Evolutionary conservation across 805 yeast genomes (phyloP), one percentile per base, ranked within the genome.

Genomic region (Lipomyces starkeyi): DNA sequence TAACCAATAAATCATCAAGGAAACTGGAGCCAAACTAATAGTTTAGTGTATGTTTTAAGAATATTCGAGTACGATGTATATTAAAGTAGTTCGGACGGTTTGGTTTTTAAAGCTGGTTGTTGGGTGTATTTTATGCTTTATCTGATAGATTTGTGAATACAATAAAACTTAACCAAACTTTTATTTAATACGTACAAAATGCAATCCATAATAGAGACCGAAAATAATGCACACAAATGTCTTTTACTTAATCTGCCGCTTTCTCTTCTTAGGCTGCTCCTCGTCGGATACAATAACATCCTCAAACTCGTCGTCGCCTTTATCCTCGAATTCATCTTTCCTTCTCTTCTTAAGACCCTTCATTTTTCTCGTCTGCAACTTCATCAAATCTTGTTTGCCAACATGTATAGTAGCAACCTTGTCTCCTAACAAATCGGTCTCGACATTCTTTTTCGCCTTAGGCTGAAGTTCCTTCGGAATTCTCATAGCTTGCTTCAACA

Each of bases 331-430:
- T 62, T 80, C 85, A 34, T 76, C 81, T 55, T 82, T 87, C 62
- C 84, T 89, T 78, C 86, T 87, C 65, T 91, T 84, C 82, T 95
- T 95, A 77, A 95, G 84, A 79, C 99, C 99, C 85, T 95, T 95
- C 97, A 95, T 92, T 87, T 95, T 95, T 82, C 99, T 88, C 5
- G 99, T 94, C 82, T 95, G 99, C 78, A 95, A 80, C 79, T 89
- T 89, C 77, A 86, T 84, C 79, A 95, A 83, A 79, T 95, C 98
- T 83, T 95, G 99, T 79, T 88, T 88, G 81, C 97, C 98, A 80
- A 95, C 90, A 78, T 95, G 99, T 76, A 95, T 88, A 81, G 94
- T 91, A 75, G 98, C 99, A 70, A 95, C 85, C 87, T 94, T 92
- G 80, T 95, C 99, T 82, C 99, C 99, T 91, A 95, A 86, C 65